Evolutionary conservation across 768 basidiomycete genomes (phyloP).

Genomic region (Hygrocybe coccinea): DNA sequence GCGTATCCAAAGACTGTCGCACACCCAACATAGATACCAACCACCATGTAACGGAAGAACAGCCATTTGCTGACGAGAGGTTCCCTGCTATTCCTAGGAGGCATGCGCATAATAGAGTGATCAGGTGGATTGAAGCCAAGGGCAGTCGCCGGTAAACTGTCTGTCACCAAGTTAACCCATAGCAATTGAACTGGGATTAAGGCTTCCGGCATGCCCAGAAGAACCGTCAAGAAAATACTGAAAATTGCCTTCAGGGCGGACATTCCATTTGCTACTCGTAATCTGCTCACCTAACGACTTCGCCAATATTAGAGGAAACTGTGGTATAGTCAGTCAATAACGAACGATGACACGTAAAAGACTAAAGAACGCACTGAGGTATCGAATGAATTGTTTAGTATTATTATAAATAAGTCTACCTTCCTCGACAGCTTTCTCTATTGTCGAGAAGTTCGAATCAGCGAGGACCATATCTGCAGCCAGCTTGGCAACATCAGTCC

Average conservation of each 20-base stretch:
- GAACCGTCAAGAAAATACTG: constrained; percentile 93
- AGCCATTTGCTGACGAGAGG: constrained; percentile 90
- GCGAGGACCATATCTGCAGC: constrained; percentile 98
- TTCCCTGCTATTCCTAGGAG: constrained; percentile 85
- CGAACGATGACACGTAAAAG: neutral
- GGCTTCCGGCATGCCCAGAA: constrained; percentile 99
- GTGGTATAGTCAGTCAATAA: constrained; percentile 6
- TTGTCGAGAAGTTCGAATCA: constrained; percentile 96
- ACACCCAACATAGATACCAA: constrained; percentile 89
- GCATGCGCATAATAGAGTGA: constrained; percentile 93
- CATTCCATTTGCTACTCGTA: neutral
- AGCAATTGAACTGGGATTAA: constrained; percentile 96
- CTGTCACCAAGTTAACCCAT: constrained; percentile 98
- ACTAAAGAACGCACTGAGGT: constrained; percentile 66
- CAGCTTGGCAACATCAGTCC: constrained; percentile 96
- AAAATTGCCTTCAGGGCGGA: constrained; percentile 2
- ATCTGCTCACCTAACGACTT: constrained; percentile 67
- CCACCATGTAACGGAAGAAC: constrained; percentile 92
- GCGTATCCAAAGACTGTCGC: constrained; percentile 97
- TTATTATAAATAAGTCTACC: constrained; percentile 98
- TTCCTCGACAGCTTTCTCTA: constrained; percentile 95
- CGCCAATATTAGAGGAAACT: constrained; percentile 96
- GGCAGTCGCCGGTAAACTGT: constrained; percentile 93
- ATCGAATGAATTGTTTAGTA: constrained; percentile 99
- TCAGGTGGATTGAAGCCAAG: constrained; percentile 98